Evolutionary conservation across 768 basidiomycete genomes (phyloP).

Genomic region (Neoboletus brunneissimus): DNA sequence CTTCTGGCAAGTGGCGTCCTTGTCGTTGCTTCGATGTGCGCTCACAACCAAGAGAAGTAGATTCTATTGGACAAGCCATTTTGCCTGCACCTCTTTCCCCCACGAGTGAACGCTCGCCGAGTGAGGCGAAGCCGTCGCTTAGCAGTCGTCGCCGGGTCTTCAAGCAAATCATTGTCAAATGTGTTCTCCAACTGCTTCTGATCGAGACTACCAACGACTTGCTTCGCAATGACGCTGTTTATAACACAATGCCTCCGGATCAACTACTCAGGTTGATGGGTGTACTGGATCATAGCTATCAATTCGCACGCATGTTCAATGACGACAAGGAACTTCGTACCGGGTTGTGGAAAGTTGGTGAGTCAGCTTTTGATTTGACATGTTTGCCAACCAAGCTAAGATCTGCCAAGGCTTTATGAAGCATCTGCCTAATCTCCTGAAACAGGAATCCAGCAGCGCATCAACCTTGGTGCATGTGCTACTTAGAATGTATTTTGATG

Average conservation of each 20-base stretch:
- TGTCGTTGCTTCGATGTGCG: neutral
- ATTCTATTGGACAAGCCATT: conserved; percentile 63
- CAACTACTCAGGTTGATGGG: conserved; percentile 93
- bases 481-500: conserved; percentile 90
- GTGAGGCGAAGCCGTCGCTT: conserved; percentile 52
- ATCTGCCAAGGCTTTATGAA: conserved; percentile 91
- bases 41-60: conserved; percentile 27
- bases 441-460: conserved; percentile 97
- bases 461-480: conserved; percentile 91
- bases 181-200: conserved; percentile 91
- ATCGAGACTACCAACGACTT: conserved; percentile 98
- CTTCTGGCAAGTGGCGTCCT: conserved; percentile 29
- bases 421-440: conserved; percentile 93
- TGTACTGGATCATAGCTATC: conserved; percentile 94
- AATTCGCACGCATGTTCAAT: conserved; percentile 96
- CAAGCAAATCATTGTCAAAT: conserved; percentile 99
- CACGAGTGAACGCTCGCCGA: conserved; percentile 50
- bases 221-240: conserved; percentile 88
- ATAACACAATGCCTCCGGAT: conserved; percentile 89
- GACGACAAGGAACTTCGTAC: conserved; percentile 97
- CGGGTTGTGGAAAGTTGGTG: conserved; percentile 98
- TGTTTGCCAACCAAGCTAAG: conserved; percentile 2
- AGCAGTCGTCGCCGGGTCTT: conserved; percentile 81
- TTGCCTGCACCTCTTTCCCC: conserved; percentile 89
- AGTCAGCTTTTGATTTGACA: conserved; percentile 35